Base-by-base conservation (phyloP, 108 stramenopile genomes). In the Bacterosira constricta region DNA sequence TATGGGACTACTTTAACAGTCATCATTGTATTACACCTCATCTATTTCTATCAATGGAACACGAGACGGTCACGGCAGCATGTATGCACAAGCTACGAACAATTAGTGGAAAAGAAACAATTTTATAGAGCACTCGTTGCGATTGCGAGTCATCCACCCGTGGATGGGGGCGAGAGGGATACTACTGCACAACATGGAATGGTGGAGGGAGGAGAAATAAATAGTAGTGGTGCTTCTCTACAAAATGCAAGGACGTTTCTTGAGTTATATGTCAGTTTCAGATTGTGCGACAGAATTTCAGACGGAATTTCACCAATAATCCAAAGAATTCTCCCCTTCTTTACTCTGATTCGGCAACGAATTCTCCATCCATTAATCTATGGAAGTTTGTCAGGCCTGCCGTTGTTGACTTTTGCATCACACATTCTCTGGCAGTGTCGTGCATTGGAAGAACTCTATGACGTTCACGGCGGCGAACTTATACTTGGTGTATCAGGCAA, bases 391-490 rank as follows among this genome's bases (percentile, higher is more conserved):
- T 83, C 82, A 30, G 87, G 84, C 10, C 29, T 85, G 10, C 83
- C 87, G 20, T 66, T 88, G 34, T 54, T 88, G 55, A 35, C 74
- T 4, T 88, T 69, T 72, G 63, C 77, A 20, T 83, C 75, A 8
- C 84, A 85, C 59, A 67, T 88, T 39, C 49, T 88, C 7, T 88
- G 87, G 87, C 69, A 81, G 37, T 88, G 87, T 69, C 84, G 87
- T 17, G 84, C 84, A 11, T 42, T 88, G 37, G 87, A 88, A 58
- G 74, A 74, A 26, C 10, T 72, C 8, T 82, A 75, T 51, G 59
- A 79, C 37, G 13, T 51, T 1, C 37, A 83, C 23, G 57, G 51
- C 38, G 75, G 66, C 0, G 41, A 51, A 42, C 41, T 73, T 23
- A 29, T 81, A 1, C 31, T 83, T 30, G 71, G 56, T 31, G 53